Evolutionary conservation across 2,329 filamentous ascomycete genomes (phyloP).

Genomic region (Arthrobotrys iridis): DNA sequence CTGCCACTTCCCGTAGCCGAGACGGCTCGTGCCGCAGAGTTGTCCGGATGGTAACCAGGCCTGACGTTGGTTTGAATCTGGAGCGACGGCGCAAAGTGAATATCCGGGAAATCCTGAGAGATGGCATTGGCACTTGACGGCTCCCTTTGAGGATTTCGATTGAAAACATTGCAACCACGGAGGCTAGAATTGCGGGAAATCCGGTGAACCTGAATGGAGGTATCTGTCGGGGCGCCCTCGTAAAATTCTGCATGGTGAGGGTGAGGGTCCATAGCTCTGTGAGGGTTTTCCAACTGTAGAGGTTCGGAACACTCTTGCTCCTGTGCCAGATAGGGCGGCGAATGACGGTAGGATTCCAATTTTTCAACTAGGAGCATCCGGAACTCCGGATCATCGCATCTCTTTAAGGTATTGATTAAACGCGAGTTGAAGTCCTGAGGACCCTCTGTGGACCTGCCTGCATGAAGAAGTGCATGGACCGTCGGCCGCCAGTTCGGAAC

Average conservation of each 20-base stretch:
- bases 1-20: too few relatives aligned
- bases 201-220: background rate
- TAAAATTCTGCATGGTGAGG: background rate
- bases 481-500: constrained; percentile 20
- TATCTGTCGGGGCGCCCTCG: background rate
- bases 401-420: constrained; percentile 10
- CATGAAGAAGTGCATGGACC: constrained; percentile 9
- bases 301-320: background rate
- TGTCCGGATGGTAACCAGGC: too few relatives aligned
- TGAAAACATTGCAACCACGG: background rate
- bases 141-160: background rate
- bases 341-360: background rate
- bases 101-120: background rate
- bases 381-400: constrained; percentile 8
- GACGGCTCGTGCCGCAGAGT: too few relatives aligned
- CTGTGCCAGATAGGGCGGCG: background rate
- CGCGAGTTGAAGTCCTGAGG: constrained; percentile 25
- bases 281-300: background rate
- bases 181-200: background rate
- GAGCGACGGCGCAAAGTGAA: too few relatives aligned
- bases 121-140: background rate
- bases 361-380: constrained; percentile 2
- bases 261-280: background rate
- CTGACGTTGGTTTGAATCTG: too few relatives aligned
- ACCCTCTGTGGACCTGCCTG: constrained; percentile 5